Base-by-base conservation (phyloP, 495 filamentous ascomycete species). In the Penicilliopsis zonata region DNA sequence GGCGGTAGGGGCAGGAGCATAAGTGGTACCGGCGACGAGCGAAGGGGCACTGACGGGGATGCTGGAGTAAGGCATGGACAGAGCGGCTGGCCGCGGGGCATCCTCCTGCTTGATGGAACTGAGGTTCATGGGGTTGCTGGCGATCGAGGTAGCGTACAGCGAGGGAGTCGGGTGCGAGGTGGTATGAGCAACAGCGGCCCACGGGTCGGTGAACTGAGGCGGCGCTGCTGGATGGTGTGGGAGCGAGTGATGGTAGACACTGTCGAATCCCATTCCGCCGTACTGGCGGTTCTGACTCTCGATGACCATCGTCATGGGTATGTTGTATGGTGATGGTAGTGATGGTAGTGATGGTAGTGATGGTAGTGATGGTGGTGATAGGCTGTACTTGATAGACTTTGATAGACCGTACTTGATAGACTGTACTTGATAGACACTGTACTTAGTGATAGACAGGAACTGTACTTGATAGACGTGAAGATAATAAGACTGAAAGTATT, bases 181-280 rank as follows among this genome's bases (percentile, higher is more conserved):
- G n/a, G 63, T 58, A 38, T 67, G 56, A 4, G 63, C 58, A n/a
- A n/a, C n/a, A 34, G 78, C 63, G 35, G 65, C 67, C 87, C 87
- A 96, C 10, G 88, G 88, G 54, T 96, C 86, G 49, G 83, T 86
- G 65, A 96, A 96, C 49, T 88, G 82, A 30, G 86, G 84, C 28
- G 73, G 55, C 31, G 64, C 78, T n/a, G n/a, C n/a, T n/a, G n/a
- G n/a, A 47, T 74, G 69, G 61, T 78, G 77, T 35, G 69, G 63
- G 52, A 78, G 57, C 47, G 74, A 69, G 54, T 72, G 65, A 59
- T 79, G 80, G 42, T 76, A 72, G 49, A 81, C 66, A 55, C 76
- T 76, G 56, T 88, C 82, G 66, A 87, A 93, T 56, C 73, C 72
- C 67, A 88, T 73, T 43, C 71, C 72, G 63, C 83, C 76, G 59